Conservation (phyloP, 192 early-diverging fungal species). For the Coemansia sp. region DNA sequence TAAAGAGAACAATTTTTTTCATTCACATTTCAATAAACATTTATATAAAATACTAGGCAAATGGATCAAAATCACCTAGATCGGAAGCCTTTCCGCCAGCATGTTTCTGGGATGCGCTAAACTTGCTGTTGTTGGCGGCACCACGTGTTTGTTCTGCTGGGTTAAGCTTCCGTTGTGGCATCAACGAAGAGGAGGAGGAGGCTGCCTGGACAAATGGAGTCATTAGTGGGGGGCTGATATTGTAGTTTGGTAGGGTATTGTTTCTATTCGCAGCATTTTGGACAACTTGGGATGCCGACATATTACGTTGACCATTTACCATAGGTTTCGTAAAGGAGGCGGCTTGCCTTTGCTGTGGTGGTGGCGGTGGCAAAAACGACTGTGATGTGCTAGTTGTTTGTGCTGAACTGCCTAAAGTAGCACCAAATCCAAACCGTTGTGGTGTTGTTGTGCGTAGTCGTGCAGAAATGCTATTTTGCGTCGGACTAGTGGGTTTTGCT, state of each 20-base stretch:
- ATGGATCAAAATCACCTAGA: constrained; percentile 50
- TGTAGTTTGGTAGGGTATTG: background rate
- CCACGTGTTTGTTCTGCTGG: too few species aligned
- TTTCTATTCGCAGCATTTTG: background rate
- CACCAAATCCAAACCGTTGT: background rate
- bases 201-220: background rate
- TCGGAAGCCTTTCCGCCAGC: constrained; percentile 38
- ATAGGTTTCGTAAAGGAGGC: background rate
- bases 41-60: constrained; percentile 13
- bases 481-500: background rate
- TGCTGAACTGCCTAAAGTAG: background rate
- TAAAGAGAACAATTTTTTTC: background rate
- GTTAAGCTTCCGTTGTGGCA: background rate
- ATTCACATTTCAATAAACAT: background rate
- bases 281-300: background rate
- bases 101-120: constrained; percentile 22
- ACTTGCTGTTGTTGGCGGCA: too few species aligned
- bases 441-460: constrained; percentile 14
- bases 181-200: background rate
- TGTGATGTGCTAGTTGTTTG: background rate
- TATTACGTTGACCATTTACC: too few species aligned
- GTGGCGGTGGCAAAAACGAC: background rate
- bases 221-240: background rate
- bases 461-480: constrained; percentile 3
- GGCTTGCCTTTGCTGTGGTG: background rate